Evolutionary conservation across 129 eudicot species (phyloP), one percentile per base, ranked within the genome.

Genomic region (Arctium lappa): DNA sequence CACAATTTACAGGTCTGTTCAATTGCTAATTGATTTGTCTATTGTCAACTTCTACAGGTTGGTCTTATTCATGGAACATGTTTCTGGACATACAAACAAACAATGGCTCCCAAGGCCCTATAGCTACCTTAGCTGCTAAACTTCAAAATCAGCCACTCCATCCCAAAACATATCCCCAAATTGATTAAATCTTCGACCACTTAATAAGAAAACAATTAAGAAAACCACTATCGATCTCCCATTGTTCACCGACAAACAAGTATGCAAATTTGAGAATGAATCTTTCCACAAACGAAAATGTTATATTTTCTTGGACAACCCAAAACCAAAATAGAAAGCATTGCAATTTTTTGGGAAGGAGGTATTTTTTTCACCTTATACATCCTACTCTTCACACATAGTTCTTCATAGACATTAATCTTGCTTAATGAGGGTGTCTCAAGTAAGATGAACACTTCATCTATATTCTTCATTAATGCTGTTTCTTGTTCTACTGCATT

Each of bases 1-100:
- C 99, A 36, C 93, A 91, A 77, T 95, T 95, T 85, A 95, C 97
- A 81, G 98, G 98, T 91, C 79, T 44, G 87, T 82, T 77, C 3
- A 30, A 38, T 22, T 81, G 10, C 68, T 50, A 1, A 29, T 44
- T 1, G 2, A 50, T 13, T 16, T 18, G 8, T 75, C 11, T 44
- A 42, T 50, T 10, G 36, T 16, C 46, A n/a, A 16, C 18, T 46
- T 46, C 29, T 15, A 50, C 30, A n/a, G 34, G 8, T 9, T 74
- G 13, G 34, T 74, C 13, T 39, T 10, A 38, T 33, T 40, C 31
- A 37, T 34, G 37, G 27, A 22, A 22, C 27, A 22, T 22, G 27
- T 22, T 22, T 22, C 27, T 22, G 27, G 27, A 22, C 27, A 22
- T 37, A 37, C 4, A 37, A 37, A 37, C 40, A 2, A 37, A 37